Evolutionary conservation across 768 basidiomycete species (phyloP), one percentile per base, ranked within the genome.

Genomic region (Xanthoconium stramineum): DNA sequence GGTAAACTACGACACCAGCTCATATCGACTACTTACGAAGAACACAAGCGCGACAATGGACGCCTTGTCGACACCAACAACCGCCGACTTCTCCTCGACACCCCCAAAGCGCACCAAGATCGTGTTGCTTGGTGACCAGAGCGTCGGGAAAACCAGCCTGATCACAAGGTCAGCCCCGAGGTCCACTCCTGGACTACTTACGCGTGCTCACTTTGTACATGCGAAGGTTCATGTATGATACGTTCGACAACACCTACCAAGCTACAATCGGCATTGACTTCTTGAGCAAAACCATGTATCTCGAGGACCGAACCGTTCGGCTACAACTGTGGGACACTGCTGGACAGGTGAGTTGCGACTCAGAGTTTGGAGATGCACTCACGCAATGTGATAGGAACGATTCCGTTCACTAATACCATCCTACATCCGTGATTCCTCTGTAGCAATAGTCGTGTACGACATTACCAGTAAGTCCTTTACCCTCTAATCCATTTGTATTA

Each of bases 291-390:
- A 98, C 97, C 0, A 96, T 99, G 93, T 99, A 99, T 74, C 81
- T 98, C 55, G 97, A 99, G 69, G 97, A 99, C 76, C 81, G 97
- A 65, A 99, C 97, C 1, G 96, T 99, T 46, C 84, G 97, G 69
- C 76, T 99, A 74, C 97, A 99, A 70, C 77, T 99, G 15, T 99
- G 97, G 97, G 97, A 99, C 72, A 99, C 97, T 53, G 96, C 96
- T 59, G 93, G 92, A 52, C 94, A 94, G 80, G 92, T 87, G 67
- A 65, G 79, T 49, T 19, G 39, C 30, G 33, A 28, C 11, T 12
- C 38, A 17, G 53, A 20, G 49, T 42, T 36, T 48, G 17, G 19
- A 50, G 19, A 15, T 45, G 30, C 47, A 35, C 54, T 62, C n/a
- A 52, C 47, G 19, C 51, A 52, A 13, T 37, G 56, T 5, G 28